phyloP scores from a whole-genome alignment of 768 basidiomycete genomes.

The Podaxis mareebaensis region DNA sequence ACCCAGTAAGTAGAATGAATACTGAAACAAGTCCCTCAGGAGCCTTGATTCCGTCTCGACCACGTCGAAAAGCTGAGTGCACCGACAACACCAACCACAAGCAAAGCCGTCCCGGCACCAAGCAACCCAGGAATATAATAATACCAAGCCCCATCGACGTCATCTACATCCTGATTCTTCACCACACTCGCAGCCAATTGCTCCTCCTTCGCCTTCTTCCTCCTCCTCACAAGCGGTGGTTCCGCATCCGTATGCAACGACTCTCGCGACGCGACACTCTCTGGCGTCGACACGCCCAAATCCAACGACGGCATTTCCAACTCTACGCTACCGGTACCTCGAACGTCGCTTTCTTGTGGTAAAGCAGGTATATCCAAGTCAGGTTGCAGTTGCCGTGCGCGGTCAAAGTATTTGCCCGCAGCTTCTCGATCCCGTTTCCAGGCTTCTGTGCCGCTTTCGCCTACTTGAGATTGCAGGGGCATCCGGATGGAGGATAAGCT shows the following conservation, averaged over 20 bases:
- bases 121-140: conserved; percentile 77
- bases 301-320: conserved; percentile 74
- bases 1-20: not conserved
- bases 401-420: conserved; percentile 72
- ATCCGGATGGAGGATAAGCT: conserved; percentile 78
- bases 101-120: conserved; percentile 80
- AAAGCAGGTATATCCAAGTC: conserved; percentile 69
- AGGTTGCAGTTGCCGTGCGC: conserved; percentile 60
- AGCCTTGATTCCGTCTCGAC: conserved; percentile 68
- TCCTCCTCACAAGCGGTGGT: conserved; percentile 42
- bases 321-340: conserved; percentile 32
- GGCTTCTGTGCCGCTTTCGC: conserved; percentile 62
- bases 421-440: conserved; percentile 77
- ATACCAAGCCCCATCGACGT: conserved; percentile 77
- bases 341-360: conserved; percentile 43
- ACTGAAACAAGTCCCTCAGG: conserved; percentile 30
- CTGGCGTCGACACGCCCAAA: conserved; percentile 37
- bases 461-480: conserved; percentile 49
- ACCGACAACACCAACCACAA: conserved; percentile 78
- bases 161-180: conserved; percentile 48
- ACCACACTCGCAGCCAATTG: conserved; percentile 43
- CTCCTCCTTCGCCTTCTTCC: conserved; percentile 63
- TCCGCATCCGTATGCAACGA: conserved; percentile 37
- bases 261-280: conserved; percentile 35
- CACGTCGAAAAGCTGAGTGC: conserved; percentile 73